These are phyloP conservation scores for Tubosaeta sp. DNA, from an alignment of 768 basidiomycete species.

Conservation along the genomic window DNA sequence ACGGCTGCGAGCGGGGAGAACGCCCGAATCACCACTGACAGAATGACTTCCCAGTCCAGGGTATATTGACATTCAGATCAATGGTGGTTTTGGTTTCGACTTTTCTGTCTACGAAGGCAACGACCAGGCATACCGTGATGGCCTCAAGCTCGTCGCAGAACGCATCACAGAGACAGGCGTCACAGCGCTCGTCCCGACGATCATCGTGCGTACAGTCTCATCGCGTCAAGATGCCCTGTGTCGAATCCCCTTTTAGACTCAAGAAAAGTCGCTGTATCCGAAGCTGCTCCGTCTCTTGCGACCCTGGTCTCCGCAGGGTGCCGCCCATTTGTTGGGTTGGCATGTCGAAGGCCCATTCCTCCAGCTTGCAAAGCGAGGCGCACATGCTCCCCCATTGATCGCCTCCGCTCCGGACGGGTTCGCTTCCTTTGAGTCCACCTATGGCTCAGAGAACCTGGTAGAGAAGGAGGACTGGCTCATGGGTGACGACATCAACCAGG, in stretches of 20 bases:
- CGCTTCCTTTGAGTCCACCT: slow-evolving; percentile 67
- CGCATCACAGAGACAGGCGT: slow-evolving; percentile 84
- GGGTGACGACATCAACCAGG: slow-evolving; percentile 27
- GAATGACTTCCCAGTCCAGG: slow-evolving; percentile 55
- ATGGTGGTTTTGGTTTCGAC: slow-evolving; percentile 85
- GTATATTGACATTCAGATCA: slow-evolving; percentile 84
- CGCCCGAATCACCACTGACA: slow-evolving; percentile 11
- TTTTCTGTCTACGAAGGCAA: slow-evolving; percentile 78
- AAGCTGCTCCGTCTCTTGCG: slow-evolving; percentile 63
- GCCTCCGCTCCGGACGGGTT: slow-evolving; percentile 59
- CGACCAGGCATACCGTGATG: slow-evolving; percentile 61
- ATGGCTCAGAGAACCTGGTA: slow-evolving; percentile 61
- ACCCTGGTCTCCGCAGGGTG: slow-evolving; percentile 58
- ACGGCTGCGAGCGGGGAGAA: neutral
- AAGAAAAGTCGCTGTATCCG: slow-evolving; percentile 71
- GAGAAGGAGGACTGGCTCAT: slow-evolving; percentile 67
- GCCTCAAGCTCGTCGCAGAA: slow-evolving; percentile 67
- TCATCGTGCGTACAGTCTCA: slow-evolving; percentile 52
- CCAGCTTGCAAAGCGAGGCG: slow-evolving; percentile 76
- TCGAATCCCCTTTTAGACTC: slow-evolving; percentile 47
- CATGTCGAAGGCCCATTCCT: slow-evolving; percentile 91
- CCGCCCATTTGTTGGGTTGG: slow-evolving; percentile 81
- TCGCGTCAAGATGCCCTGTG: neutral
- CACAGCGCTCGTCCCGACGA: slow-evolving; percentile 67
- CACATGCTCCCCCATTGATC: slow-evolving; percentile 69